Percentiles rank a stretch among this genome's conserved stretches.
These are phyloP conservation scores for Pseudomonodictys pantanalensis DNA, from an alignment of 495 filamentous ascomycete genomes.

Conservation along the genomic window DNA sequence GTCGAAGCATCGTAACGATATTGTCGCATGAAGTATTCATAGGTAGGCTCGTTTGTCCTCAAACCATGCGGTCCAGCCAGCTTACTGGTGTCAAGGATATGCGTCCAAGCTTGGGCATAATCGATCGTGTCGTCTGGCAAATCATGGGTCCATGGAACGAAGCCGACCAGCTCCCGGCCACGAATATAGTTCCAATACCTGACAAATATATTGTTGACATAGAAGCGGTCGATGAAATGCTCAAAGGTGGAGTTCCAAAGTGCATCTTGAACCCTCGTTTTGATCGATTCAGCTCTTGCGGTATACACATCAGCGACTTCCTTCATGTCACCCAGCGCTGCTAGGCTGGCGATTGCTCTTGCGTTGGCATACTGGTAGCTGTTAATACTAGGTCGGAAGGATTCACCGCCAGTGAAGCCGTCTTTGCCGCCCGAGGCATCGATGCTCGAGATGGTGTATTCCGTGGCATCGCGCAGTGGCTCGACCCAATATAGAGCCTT, in stretches of 20 bases:
- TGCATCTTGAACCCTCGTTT: neutral
- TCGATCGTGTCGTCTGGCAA: constrained; percentile 4
- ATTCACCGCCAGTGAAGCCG: constrained; percentile 1
- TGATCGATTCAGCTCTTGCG: neutral
- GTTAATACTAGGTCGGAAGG: constrained; percentile 7
- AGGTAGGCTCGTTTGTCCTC: constrained; percentile 1
- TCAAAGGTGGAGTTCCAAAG: constrained; percentile 5
- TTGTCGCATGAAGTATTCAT: constrained; percentile 4
- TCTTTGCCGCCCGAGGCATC: neutral
- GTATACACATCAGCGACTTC: neutral
- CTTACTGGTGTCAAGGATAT: constrained; percentile 5
- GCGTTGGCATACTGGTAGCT: constrained; percentile 8
- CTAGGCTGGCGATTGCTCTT: neutral
- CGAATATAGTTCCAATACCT: neutral
- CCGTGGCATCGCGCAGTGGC: constrained; percentile 3
- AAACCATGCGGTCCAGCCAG: neutral
- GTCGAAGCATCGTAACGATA: constrained; percentile 1
- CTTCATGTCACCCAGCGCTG: neutral
- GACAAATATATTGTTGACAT: constrained; percentile 8
- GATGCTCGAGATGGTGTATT: constrained; percentile 9
- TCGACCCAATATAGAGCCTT: constrained; percentile 7
- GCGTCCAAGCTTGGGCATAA: constrained; percentile 1
- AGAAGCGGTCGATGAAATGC: constrained; percentile 7
- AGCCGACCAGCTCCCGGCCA: constrained; percentile 8
- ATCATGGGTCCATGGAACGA: constrained; percentile 10